Conservation (phyloP, 2,329 filamentous ascomycete species). For the Cytospora leucostoma region DNA sequence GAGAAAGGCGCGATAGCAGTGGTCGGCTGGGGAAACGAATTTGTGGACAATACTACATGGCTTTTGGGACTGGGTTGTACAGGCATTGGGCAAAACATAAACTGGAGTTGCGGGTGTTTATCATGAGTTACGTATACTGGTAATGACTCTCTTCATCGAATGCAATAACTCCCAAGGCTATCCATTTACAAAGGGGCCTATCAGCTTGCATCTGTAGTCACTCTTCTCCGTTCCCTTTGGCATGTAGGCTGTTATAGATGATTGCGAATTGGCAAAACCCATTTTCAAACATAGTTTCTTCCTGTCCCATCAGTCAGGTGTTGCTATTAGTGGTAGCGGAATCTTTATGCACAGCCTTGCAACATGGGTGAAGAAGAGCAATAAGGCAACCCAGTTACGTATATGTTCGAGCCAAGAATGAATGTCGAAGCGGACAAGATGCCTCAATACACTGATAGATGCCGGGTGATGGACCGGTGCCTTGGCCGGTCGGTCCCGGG, state of each 20-base stretch:
- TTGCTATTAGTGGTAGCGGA: too few relatives aligned
- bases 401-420: too few relatives aligned
- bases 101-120: neutral
- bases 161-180: neutral
- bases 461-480: neutral
- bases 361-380: too few relatives aligned
- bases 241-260: neutral
- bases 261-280: neutral
- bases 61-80: neutral
- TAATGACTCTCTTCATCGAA: neutral
- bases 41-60: neutral
- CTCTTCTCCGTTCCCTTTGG: neutral
- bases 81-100: neutral
- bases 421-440: too few relatives aligned
- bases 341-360: too few relatives aligned
- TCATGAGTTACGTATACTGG: neutral
- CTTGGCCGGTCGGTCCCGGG: neutral
- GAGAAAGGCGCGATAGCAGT: constrained; percentile 30
- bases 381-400: too few relatives aligned
- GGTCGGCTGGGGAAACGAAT: neutral
- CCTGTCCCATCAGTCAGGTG: too few relatives aligned
- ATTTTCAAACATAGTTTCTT: too few relatives aligned
- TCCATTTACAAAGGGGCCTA: neutral
- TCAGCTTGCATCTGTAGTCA: neutral
- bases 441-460: neutral